These are phyloP conservation scores for Fusarium globosum DNA, from an alignment of 2,329 filamentous ascomycete genomes.

Conservation along the genomic window DNA sequence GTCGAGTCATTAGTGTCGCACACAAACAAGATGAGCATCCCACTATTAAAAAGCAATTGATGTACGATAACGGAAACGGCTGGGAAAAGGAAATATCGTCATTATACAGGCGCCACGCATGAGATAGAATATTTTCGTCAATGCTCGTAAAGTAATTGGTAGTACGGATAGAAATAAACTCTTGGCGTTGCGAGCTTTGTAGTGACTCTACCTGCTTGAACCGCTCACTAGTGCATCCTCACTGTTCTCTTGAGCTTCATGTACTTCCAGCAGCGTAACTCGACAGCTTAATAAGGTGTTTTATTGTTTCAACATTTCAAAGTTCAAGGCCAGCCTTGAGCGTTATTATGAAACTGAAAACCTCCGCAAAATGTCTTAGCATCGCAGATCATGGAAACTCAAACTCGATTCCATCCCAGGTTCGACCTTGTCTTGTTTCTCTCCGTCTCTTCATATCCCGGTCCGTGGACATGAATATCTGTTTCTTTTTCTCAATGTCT, in stretches of 20 bases:
- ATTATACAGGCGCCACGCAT: not conserved
- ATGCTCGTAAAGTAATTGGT: not conserved
- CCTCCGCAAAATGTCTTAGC: not conserved
- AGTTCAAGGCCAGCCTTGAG: not conserved
- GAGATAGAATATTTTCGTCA: not conserved
- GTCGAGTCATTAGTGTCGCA: not conserved
- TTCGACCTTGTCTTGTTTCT: slow-evolving; percentile 1
- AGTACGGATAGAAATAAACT: not conserved
- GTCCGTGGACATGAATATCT: not conserved
- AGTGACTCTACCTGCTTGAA: not conserved
- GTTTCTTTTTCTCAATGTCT: not conserved
- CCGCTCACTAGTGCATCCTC: not conserved
- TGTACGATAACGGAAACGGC: not conserved
- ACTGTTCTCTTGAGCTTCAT: not conserved
- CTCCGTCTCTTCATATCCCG: not conserved
- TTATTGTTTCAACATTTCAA: not conserved
- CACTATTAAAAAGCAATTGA: not conserved
- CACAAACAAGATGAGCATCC: not conserved
- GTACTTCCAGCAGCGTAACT: not conserved
- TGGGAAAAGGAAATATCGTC: not conserved
- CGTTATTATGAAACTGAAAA: not conserved
- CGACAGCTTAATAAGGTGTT: not conserved
- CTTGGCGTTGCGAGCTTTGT: not conserved
- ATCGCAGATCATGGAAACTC: not conserved
- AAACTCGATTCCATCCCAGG: not conserved